These are phyloP conservation scores for Penicillium occitanis DNA, from an alignment of 2,329 filamentous ascomycete species.

Conservation along the genomic window DNA sequence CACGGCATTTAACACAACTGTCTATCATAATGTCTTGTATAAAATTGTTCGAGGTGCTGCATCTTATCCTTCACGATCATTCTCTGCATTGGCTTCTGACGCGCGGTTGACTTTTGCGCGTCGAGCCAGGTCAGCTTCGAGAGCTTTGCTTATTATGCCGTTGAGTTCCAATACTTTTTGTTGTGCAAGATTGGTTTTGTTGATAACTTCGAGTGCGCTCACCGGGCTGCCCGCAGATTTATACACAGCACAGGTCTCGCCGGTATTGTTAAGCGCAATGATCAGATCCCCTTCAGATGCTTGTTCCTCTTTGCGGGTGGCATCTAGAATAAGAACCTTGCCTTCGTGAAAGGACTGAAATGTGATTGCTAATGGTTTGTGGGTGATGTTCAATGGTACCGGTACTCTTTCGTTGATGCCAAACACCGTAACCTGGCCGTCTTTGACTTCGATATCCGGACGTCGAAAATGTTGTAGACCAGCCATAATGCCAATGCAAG, in stretches of 20 bases:
- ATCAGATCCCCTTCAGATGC: constrained; percentile 66
- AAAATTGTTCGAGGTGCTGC: neutral
- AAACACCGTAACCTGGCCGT: constrained; percentile 81
- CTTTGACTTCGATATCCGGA: constrained; percentile 83
- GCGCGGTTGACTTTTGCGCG: constrained; percentile 67
- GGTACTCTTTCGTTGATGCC: constrained; percentile 82
- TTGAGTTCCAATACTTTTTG: constrained; percentile 79
- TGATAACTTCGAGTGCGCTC: constrained; percentile 74
- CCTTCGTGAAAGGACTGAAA: constrained; percentile 72
- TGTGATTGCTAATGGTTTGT: constrained; percentile 87
- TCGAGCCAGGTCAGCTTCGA: constrained; percentile 72
- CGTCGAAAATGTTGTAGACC: constrained; percentile 88
- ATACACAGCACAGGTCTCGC: constrained; percentile 85
- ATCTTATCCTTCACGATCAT: constrained; percentile 63
- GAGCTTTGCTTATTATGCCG: constrained; percentile 66
- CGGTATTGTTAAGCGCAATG: constrained; percentile 83
- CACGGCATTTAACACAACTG: neutral
- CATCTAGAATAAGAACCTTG: constrained; percentile 45
- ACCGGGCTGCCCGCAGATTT: constrained; percentile 84
- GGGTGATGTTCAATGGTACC: constrained; percentile 84
- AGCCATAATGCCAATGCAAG: constrained; percentile 83
- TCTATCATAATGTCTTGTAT: neutral
- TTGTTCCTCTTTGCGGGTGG: constrained; percentile 52
- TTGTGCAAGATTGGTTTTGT: constrained; percentile 72
- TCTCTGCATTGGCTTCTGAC: constrained; percentile 80